Conservation (phyloP, 805 yeast genomes). For the Lachancea meyersii region DNA sequence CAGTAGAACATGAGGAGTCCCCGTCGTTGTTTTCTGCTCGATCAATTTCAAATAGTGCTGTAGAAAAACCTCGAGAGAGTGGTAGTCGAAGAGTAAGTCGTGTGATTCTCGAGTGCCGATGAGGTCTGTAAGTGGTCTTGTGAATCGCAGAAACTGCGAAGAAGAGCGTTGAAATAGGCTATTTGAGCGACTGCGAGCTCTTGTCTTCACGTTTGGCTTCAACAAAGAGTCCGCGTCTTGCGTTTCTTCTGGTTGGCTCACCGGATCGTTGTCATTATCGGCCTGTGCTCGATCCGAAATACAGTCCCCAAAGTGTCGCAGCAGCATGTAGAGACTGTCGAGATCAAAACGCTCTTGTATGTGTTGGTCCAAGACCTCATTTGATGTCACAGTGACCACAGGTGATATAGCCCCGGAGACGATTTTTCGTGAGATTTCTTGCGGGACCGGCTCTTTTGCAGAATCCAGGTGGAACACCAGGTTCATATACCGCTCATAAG, state of each 20-base stretch:
- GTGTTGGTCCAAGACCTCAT: conserved; percentile 26
- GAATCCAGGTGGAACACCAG: conserved; percentile 25
- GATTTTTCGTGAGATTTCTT: conserved; percentile 29
- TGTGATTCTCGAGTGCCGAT: conserved; percentile 21
- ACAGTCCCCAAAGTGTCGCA: conserved; percentile 32
- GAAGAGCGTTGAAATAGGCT: conserved; percentile 31
- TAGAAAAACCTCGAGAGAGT: conserved; percentile 36
- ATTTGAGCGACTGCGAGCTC: conserved; percentile 27
- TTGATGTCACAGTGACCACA: conserved; percentile 29
- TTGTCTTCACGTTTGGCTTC: conserved; percentile 1
- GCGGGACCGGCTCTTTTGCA: conserved; percentile 25
- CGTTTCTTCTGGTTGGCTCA: not conserved
- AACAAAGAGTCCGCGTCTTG: not conserved
- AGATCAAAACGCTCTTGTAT: conserved; percentile 21
- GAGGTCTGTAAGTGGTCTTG: conserved; percentile 35
- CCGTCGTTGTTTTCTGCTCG: conserved; percentile 22
- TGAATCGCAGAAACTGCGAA: conserved; percentile 46
- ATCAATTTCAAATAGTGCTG: conserved; percentile 29
- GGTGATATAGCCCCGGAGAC: conserved; percentile 32
- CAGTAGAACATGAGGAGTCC: conserved; percentile 28
- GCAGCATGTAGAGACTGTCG: conserved; percentile 28
- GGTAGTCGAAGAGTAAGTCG: conserved; percentile 30
- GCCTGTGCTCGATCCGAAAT: conserved; percentile 31
- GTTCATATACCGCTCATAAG: conserved; percentile 31
- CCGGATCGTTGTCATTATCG: not conserved